phyloP scores from a whole-genome alignment of 2,329 filamentous ascomycete species.

The Neopestalotiopsis rosae region DNA sequence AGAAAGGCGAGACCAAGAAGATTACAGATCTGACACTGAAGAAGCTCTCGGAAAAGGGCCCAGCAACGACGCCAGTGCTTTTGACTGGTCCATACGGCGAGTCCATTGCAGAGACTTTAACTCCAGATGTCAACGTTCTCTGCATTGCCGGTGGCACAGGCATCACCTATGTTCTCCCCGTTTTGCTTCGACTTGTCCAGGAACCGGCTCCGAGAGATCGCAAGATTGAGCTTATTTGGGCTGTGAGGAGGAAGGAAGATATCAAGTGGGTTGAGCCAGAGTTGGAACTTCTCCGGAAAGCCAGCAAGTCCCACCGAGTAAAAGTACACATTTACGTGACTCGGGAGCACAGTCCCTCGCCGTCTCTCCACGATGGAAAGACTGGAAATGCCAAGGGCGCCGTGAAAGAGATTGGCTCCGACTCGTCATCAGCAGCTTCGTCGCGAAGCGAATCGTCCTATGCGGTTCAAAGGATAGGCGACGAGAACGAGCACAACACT shows the following conservation, averaged over 20 bases:
- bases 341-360: conserved; percentile 44
- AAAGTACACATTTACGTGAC: conserved; percentile 65
- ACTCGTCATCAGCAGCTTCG: conserved; percentile 26
- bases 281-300: conserved; percentile 52
- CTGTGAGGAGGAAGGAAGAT: conserved; percentile 59
- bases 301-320: conserved; percentile 46
- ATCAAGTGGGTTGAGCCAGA: conserved; percentile 64
- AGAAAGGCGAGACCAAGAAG: conserved; percentile 63
- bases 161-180: conserved; percentile 60
- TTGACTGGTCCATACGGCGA: conserved; percentile 69
- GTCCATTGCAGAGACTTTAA: conserved; percentile 47
- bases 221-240: conserved; percentile 69
- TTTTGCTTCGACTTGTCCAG: conserved; percentile 46
- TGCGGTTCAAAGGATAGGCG: conserved; percentile 37
- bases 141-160: conserved; percentile 64
- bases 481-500: conserved; percentile 32
- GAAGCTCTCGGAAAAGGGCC: conserved; percentile 37
- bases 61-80: conserved; percentile 58
- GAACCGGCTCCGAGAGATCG: conserved; percentile 39
- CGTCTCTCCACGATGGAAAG: conserved; percentile 34
- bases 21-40: conserved; percentile 51
- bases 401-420: conserved; percentile 33
- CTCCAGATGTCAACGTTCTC: conserved; percentile 51
- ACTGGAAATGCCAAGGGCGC: conserved; percentile 26
- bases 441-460: conserved; percentile 28